Base-by-base conservation (phyloP, 2,329 filamentous ascomycete species). In the Exophiala sp. region DNA sequence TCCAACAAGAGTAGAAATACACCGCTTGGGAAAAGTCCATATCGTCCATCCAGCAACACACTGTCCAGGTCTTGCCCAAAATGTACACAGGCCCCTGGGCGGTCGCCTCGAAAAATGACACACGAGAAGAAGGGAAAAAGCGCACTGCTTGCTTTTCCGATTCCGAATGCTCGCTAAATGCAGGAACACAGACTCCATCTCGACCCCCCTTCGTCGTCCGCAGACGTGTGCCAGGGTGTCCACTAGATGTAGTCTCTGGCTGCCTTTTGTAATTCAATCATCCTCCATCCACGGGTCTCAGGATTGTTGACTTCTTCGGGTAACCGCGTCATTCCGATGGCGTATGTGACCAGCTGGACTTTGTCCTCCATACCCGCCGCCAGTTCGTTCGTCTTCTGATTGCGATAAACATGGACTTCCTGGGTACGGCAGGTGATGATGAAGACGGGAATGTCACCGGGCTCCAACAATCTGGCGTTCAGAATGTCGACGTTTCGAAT, bases 241-340 rank as follows among this genome's bases (percentile, higher is more conserved):
- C 29, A 52, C 81, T 74, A 86, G 58, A 85, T 82, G 63, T 86
- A 97, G 72, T 98, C 93, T 64, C 93, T 82, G 48, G 87, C 91
- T 68, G 88, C 94, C 83, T 98, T 98, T 71, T 98, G 93, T 75
- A 98, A 82, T 74, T 98, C 93, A 65, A 98, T 97, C 68, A 98
- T 75, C 64, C 91, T 84, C 93, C 93, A 98, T 24, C 93, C 93
- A 65, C 90, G 80, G 9, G 93, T 98, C 73, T 98, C 93, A 1
- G 89, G 87, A 69, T 98, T 97, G 75, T 84, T 91, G 60, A 97
- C 91, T 61, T 98, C 93, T 66, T 98, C 93, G 1, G 93, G 84
- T 53, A 95, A 82, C 58, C 93, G 79, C 2, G 93, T 98, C 53
- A 98, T 86, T 62, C 93, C 93, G 61, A 98, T 97, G 57, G 91